Evolutionary conservation across 345 rosid species (phyloP), one percentile per base, ranked within the genome.

Genomic region (Erysimum cheiranthoides): DNA sequence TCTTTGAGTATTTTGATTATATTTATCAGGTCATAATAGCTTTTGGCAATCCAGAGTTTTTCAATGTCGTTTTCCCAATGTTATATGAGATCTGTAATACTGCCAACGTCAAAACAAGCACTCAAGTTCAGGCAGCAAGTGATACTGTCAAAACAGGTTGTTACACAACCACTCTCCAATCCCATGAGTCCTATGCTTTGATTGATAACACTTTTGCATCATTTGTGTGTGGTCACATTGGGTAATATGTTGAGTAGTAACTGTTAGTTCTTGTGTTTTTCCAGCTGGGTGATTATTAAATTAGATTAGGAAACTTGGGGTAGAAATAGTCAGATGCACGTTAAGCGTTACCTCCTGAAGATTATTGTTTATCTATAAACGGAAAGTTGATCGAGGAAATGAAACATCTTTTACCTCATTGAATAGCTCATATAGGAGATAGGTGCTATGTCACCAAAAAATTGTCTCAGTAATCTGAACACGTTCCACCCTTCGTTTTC

Each of bases 1-100:
- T 45, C 59, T 52, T 10, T 59, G 58, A 73, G 16, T 50, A 32
- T 60, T 66, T 51, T 78, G 50, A 17, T 73, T 25, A 10, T 60
- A 12, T 73, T 56, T 54, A 25, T 79, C 83, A 93, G 98, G 90
- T 94, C 68, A 84, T 90, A 79, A 80, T 85, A 87, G 90, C 96
- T 63, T 94, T 90, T 73, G 87, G 81, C 18, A 59, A 80, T 76
- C 93, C 92, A 21, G 93, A 90, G 75, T 90, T 92, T 84, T 92
- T 92, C 77, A 78, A 69, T 75, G 32, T 78, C 56, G 86, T 83
- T 80, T 94, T 94, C 70, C 97, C 98, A 11, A 61, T 81, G 74
- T 71, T 94, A 62, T 79, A 80, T 78, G 97, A 81, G 60, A 84
- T 92, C 87, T 87, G 87, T 84, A 82, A 56, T 70, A 82, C 90